Evolutionary conservation across 495 filamentous ascomycete genomes (phyloP), one percentile per base, ranked within the genome.

Genomic region (Annulohypoxylon nitens): DNA sequence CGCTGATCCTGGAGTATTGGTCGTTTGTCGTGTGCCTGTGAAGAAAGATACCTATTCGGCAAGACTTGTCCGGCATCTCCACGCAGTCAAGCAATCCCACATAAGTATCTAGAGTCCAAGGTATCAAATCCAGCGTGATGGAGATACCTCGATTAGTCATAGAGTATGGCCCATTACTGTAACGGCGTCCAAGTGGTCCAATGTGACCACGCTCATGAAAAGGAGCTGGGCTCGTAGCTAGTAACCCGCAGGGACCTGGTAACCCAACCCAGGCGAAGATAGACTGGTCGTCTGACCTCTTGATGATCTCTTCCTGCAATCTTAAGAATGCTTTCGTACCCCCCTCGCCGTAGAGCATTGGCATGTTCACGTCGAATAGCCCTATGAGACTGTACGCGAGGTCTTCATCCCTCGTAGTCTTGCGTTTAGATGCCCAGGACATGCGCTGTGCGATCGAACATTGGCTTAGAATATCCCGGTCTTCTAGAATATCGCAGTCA

Each of bases 291-390:
- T 71, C 66, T 1, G 65, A 74, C 1, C 63, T 60, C 50, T 61
- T 74, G 20, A 78, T 76, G 45, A 80, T 79, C 53, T 79, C 75
- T 55, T 79, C 77, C 54, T 80, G 78, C 4, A 80, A 58, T 4
- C 76, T 61, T 16, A 50, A 47, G 37, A 78, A 79, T 6, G 71
- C 74, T 37, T 65, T 48, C 8, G 7, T 2, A 14, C 61, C 59
- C 2, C 78, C 76, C 55, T 75, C 68, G n/a, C 78, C 76, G 51
- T 78, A 67, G 33, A 61, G 43, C 55, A 53, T 51, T 9, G 65
- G 65, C 65, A 68, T 61, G 45, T 54, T 61, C 45, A 68, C 57
- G 3, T 45, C 57, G 48, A 68, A 68, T 4, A 68, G 18, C 12
- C 65, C 65, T 16, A 68, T 1, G 5, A 68, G 45, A 16, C 45